These are phyloP conservation scores for Aspergillus tamarii DNA, from an alignment of 2,329 filamentous ascomycete genomes.

Conservation along the genomic window DNA sequence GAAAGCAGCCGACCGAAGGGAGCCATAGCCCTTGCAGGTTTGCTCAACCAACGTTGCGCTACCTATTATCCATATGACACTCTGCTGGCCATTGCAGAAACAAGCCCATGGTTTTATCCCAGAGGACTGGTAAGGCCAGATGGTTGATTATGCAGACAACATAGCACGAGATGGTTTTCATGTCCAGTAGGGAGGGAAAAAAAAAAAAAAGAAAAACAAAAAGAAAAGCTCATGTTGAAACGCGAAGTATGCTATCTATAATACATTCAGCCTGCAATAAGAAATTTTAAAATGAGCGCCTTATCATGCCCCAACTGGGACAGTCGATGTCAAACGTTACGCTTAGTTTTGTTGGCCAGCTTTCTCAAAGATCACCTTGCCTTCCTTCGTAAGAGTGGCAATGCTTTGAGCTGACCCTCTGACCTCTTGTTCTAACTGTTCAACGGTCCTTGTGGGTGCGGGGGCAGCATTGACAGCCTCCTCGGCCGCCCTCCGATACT, in stretches of 20 bases:
- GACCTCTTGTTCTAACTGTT: constrained; percentile 34
- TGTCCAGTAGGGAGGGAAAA: neutral
- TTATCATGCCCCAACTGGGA: neutral
- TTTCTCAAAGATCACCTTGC: constrained; percentile 67
- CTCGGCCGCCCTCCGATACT: constrained; percentile 24
- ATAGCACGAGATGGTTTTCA: neutral
- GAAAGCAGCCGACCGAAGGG: neutral
- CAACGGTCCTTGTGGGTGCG: constrained; percentile 31
- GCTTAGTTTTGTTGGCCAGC: constrained; percentile 23
- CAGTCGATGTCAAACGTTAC: neutral
- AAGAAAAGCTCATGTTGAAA: constrained; percentile 11
- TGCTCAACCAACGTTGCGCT: neutral
- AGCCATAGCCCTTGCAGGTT: neutral
- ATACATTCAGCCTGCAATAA: constrained; percentile 27
- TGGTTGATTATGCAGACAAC: neutral
- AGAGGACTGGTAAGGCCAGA: too few species aligned
- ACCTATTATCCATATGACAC: neutral
- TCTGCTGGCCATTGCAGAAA: neutral
- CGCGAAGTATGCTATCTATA: constrained; percentile 23
- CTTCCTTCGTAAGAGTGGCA: constrained; percentile 61
- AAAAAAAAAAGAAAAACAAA: constrained; percentile 1
- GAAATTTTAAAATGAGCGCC: constrained; percentile 14
- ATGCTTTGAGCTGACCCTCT: constrained; percentile 44
- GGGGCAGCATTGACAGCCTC: constrained; percentile 29
- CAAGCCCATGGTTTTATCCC: neutral